Evolutionary conservation across 179 eudicot species (phyloP).

Genomic region (Gypsophila paniculata): DNA sequence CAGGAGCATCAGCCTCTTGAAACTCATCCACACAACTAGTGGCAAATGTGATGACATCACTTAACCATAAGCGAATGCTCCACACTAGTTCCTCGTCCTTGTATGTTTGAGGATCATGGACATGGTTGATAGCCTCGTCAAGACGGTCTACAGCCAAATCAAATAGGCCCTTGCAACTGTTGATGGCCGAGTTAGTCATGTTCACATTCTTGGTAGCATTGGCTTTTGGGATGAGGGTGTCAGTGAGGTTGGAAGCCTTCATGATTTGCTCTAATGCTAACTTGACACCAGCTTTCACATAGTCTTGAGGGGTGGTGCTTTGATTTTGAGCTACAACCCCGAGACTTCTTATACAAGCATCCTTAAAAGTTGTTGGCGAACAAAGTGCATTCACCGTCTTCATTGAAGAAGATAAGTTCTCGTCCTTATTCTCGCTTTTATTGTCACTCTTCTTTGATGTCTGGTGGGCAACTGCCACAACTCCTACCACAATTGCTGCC

Average conservation of each 20-base stretch:
- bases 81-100: constrained; percentile 22
- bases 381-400: constrained; percentile 35
- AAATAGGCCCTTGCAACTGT: constrained; percentile 29
- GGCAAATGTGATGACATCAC: constrained; percentile 33
- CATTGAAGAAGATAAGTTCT: constrained; percentile 32
- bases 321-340: constrained; percentile 33
- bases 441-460: constrained; percentile 6
- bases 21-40: constrained; percentile 31
- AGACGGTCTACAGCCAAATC: constrained; percentile 28
- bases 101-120: constrained; percentile 22
- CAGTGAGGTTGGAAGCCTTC: constrained; percentile 29
- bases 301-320: constrained; percentile 38
- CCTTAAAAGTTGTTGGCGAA: constrained; percentile 33
- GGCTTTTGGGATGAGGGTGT: constrained; percentile 28
- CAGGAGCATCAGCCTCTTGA: constrained; percentile 32
- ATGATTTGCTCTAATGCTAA: constrained; percentile 30
- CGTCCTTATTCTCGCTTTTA: constrained; percentile 17
- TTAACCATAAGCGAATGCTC: constrained; percentile 37
- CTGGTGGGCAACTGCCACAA: constrained; percentile 29
- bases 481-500: constrained; percentile 39
- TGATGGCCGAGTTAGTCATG: constrained; percentile 25
- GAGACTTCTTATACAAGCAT: constrained; percentile 33
- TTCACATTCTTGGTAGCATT: constrained; percentile 25
- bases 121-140: constrained; percentile 17
- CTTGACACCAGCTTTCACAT: constrained; percentile 30